Evolutionary conservation across 805 yeast species (phyloP), one percentile per base, ranked within the genome.

Genomic region (Ogataea angusta): DNA sequence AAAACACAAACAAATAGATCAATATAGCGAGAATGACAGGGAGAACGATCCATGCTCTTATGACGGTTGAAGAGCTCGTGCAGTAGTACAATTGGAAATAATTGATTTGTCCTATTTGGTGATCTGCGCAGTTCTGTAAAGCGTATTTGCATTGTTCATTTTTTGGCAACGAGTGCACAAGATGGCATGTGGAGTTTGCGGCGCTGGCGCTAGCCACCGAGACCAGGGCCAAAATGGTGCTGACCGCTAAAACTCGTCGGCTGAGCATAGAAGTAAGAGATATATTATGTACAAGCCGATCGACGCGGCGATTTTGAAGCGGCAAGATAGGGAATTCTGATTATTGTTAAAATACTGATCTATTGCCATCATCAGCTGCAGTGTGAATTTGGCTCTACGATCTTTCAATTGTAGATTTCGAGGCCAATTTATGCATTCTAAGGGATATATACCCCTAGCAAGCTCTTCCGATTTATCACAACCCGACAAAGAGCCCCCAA

Each of bases 1-100:
- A 69, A 0, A 80, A 67, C 10, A 77, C 63, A 49, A 90, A 86
- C 29, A 83, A 59, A 2, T 72, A 53, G 1, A 70, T 25, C 25
- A 62, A 38, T 8, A 59, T 34, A 1, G 47, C 5, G 0, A 41
- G 14, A 1, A 56, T 29, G 2, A 51, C 3, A 1, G 66, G 64
- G 2, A 62, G 32, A 3, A 52, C 33, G 1, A 60, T 18, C 35
- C 52, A 31, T 6, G 40, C 38, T 32, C 58, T 37, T 5, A 45
- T 35, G 0, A 30, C 10, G 3, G 37, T 33, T 1, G 50, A 39
- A 9, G 43, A 28, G 1, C 56, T 22, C 4, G 53, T 35, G 36
- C 69, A 64, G 34, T 63, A 64, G 48, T 63, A 65, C 10, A 53
- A 21, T 5, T 45, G 36, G 39, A 62, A 62, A 36, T 59, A 54